Evolutionary conservation across 768 basidiomycete species (phyloP).

Genomic region (Glaciozyma antarctica): DNA sequence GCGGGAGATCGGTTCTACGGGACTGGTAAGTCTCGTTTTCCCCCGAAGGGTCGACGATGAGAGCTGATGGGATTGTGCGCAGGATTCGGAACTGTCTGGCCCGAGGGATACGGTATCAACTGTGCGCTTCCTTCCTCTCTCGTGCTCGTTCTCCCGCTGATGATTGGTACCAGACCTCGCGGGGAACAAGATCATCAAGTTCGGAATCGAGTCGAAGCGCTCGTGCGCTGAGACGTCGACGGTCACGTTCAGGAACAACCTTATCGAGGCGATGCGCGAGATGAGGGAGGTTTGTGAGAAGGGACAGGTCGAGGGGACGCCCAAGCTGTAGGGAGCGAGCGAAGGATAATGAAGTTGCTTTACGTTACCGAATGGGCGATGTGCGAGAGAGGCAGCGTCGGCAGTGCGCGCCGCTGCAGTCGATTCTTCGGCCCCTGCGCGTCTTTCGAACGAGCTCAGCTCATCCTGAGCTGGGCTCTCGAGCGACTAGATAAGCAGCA

Average conservation of each 20-base stretch:
- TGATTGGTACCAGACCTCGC: conserved; percentile 56
- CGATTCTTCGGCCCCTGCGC: too few relatives aligned
- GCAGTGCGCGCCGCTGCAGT: too few relatives aligned
- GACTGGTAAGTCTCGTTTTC: conserved; percentile 45
- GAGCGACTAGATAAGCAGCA: too few relatives aligned
- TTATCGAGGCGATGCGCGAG: conserved; percentile 56
- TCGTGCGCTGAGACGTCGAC: conserved; percentile 65
- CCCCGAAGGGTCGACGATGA: too few relatives aligned
- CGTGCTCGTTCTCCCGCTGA: not conserved
- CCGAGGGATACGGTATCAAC: conserved; percentile 87
- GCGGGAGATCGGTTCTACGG: conserved; percentile 77
- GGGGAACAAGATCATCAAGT: conserved; percentile 68
- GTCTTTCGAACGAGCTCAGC: too few relatives aligned
- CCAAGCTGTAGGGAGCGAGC: not conserved
- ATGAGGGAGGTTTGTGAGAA: conserved; percentile 55
- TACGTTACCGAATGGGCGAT: too few relatives aligned
- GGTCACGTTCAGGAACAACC: conserved; percentile 51
- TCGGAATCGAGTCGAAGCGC: conserved; percentile 85
- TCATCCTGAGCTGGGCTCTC: too few relatives aligned
- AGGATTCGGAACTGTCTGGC: conserved; percentile 67
- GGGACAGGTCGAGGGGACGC: conserved; percentile 10
- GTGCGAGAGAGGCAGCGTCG: too few relatives aligned
- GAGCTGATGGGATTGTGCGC: too few relatives aligned
- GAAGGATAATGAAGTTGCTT: too few relatives aligned
- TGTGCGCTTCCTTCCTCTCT: conserved; percentile 50